Evolutionary conservation across 2,329 filamentous ascomycete genomes (phyloP), one percentile per base, ranked within the genome.

Genomic region (Chaetomiaceae sp.): DNA sequence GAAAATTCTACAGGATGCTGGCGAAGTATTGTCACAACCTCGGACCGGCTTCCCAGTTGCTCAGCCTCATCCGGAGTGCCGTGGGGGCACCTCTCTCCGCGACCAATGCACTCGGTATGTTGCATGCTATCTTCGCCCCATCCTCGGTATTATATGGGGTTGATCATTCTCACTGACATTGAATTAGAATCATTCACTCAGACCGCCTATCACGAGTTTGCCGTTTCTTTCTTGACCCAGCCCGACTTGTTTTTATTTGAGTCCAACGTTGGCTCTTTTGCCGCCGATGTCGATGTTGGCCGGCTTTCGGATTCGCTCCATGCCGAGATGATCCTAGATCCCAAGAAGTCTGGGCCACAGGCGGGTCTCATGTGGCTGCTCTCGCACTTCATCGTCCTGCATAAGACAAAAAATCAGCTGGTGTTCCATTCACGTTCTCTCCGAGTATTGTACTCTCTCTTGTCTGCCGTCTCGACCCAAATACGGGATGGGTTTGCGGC

Each of bases 301-400:
- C 60, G 60, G 2, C 66, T 83, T 1, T 74, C 75, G 0, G 62
- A 65, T 11, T 69, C 70, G 20, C 73, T 82, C 9, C 61, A 71
- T 14, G 58, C 66, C 11, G 63, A 64, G 2, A 71, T 74, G 42
- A 58, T 64, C 1, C 61, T 63, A 2, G 55, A 62, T 2, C 54
- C 64, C 5, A 53, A 63, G 10, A 43, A 54, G 1, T 54, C 61
- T 2, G 59, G 62, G 11, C 64, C 69, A 1, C 70, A 70, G 33
- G 69, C 75, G 36, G 68, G 71, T 9, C 76, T 82, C 33, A 67
- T 89, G 34, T 85, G 84, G 75, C 74, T 88, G 25, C 70, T 90
- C 25, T 78, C 86, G 13, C 82, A 87, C 61, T 85, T 86, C 58
- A 78, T 88, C 55, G 76, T 79, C 47, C 67, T 86, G 11, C 75